These are phyloP conservation scores for Cercophora samala DNA, from an alignment of 495 filamentous ascomycete species.

Conservation along the genomic window DNA sequence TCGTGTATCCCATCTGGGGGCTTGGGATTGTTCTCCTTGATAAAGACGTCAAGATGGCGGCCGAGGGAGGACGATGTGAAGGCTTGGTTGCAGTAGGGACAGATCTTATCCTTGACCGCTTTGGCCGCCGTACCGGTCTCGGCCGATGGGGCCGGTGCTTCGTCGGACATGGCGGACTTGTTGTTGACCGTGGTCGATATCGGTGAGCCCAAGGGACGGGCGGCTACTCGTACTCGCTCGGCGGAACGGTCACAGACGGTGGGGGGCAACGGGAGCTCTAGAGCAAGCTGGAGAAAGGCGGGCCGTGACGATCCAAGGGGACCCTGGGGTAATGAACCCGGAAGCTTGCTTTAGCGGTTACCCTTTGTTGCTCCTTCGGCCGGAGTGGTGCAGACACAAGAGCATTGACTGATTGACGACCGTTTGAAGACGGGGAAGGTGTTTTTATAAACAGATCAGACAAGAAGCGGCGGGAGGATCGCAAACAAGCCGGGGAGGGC, in stretches of 20 bases:
- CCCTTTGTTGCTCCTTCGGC: not conserved
- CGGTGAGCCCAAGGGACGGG: not conserved
- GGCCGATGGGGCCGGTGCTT: slow-evolving; percentile 14
- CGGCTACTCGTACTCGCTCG: not conserved
- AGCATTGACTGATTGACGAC: not conserved
- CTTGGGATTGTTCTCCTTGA: slow-evolving; percentile 82
- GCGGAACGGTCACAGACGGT: slow-evolving; percentile 7
- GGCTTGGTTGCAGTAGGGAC: slow-evolving; percentile 77
- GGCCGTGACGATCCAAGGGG: not conserved
- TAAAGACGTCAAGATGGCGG: slow-evolving; percentile 85
- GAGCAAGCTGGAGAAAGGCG: not conserved
- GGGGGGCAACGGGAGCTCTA: slow-evolving; percentile 1
- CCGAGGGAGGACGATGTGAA: slow-evolving; percentile 94
- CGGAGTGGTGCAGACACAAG: not conserved
- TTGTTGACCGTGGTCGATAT: not conserved
- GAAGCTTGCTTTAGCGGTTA: not conserved
- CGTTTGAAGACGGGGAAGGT: slow-evolving; percentile 5
- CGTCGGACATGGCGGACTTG: not conserved
- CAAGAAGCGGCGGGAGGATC: not conserved
- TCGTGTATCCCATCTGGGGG: slow-evolving; percentile 80
- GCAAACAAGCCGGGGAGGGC: not conserved
- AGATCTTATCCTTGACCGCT: slow-evolving; percentile 70
- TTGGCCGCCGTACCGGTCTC: slow-evolving; percentile 35
- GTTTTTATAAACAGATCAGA: not conserved
- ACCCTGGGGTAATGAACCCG: not conserved